Evolutionary conservation across 2,329 filamentous ascomycete species (phyloP).

Genomic region (Pezicula carpinea): DNA sequence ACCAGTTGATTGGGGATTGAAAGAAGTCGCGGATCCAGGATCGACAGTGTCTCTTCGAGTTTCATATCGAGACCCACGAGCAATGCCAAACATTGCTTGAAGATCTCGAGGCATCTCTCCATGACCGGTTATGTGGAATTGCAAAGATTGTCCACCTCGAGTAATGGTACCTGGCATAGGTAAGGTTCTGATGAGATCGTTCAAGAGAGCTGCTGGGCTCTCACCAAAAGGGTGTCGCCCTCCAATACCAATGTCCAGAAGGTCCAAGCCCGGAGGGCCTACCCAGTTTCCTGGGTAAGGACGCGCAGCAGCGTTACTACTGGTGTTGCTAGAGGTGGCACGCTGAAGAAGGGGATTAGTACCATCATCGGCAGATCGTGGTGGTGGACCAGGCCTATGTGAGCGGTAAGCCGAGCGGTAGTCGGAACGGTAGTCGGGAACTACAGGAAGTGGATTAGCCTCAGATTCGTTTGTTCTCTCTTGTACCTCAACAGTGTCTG

Average conservation of each 20-base stretch:
- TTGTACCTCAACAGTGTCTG: no score
- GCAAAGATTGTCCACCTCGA: constrained; percentile 48
- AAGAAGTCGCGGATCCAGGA: constrained; percentile 36
- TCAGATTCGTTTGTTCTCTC: neutral
- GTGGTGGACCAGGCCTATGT: constrained; percentile 44
- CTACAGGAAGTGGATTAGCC: constrained; percentile 30
- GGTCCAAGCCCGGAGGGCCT: constrained; percentile 27
- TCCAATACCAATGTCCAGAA: constrained; percentile 27
- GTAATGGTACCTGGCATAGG: constrained; percentile 26
- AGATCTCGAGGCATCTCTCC: constrained; percentile 49
- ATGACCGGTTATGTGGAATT: constrained; percentile 52
- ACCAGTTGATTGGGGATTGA: constrained; percentile 66
- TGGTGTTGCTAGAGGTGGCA: constrained; percentile 31
- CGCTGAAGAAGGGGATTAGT: constrained; percentile 82
- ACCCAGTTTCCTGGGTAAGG: constrained; percentile 46
- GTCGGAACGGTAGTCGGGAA: constrained; percentile 29
- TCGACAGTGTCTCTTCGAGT: constrained; percentile 22
- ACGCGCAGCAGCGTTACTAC: constrained; percentile 44
- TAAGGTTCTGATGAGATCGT: constrained; percentile 29
- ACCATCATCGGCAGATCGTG: constrained; percentile 68
- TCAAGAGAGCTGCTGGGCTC: constrained; percentile 22
- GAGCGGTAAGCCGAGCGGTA: constrained; percentile 40
- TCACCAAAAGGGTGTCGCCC: constrained; percentile 25
- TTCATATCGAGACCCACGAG: constrained; percentile 18
- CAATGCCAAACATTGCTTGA: constrained; percentile 35